Conservation (phyloP, 305 asterid species). For the Fraxinus baroniana region DNA sequence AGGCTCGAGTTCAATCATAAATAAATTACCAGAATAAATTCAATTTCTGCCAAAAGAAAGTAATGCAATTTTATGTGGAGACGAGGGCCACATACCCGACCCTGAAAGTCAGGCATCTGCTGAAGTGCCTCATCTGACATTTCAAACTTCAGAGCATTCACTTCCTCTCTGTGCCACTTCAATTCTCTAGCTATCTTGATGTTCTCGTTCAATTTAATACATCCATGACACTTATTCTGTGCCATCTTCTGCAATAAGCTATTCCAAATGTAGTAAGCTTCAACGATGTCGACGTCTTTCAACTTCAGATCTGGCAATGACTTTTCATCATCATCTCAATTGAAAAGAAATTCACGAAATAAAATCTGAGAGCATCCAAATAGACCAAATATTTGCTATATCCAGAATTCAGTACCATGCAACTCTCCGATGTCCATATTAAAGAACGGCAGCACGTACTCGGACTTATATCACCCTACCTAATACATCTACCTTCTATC, state of each 20-base stretch:
- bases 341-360: not conserved
- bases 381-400: conserved; percentile 19
- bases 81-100: conserved; percentile 67
- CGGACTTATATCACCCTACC: not conserved
- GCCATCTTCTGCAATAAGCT: conserved; percentile 79
- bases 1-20: conserved; percentile 14
- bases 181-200: conserved; percentile 70
- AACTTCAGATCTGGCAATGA: conserved; percentile 77
- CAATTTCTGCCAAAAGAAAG: not conserved
- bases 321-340: conserved; percentile 29
- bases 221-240: conserved; percentile 88
- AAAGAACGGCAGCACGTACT: not conserved
- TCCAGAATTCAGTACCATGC: not conserved
- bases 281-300: conserved; percentile 60
- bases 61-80: conserved; percentile 16
- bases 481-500: not conserved
- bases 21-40: conserved; percentile 6
- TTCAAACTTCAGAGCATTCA: conserved; percentile 65
- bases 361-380: conserved; percentile 18
- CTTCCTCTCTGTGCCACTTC: conserved; percentile 67
- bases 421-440: not conserved
- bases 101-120: conserved; percentile 99
- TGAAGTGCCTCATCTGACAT: conserved; percentile 99
- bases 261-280: conserved; percentile 65
- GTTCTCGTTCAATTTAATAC: conserved; percentile 81